These are phyloP conservation scores for Drechslerella coelobrocha DNA, from an alignment of 2,329 filamentous ascomycete genomes.

Conservation along the genomic window DNA sequence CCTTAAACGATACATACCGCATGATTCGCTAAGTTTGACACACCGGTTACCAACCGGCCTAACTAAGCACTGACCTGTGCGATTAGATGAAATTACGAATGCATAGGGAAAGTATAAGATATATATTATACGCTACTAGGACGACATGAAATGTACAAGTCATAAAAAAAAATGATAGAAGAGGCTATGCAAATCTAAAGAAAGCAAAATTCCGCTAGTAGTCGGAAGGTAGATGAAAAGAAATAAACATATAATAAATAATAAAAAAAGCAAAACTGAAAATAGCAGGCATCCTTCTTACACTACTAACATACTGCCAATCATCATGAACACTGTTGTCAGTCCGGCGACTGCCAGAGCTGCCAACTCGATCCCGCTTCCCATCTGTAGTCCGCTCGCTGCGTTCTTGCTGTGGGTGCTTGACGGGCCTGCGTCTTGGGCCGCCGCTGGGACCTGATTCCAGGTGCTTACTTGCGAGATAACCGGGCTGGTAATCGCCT, in stretches of 20 bases:
- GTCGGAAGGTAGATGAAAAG: not conserved
- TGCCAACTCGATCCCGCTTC: constrained; percentile 10
- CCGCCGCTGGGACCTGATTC: constrained; percentile 33
- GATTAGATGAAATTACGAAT: too few relatives aligned
- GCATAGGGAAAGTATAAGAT: not conserved
- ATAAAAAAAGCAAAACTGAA: constrained; percentile 2
- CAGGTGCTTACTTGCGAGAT: constrained; percentile 40
- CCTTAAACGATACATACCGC: too few relatives aligned
- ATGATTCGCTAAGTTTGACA: too few relatives aligned
- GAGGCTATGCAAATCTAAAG: constrained; percentile 7
- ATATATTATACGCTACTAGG: not conserved
- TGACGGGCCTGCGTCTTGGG: constrained; percentile 3
- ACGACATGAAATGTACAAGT: constrained; percentile 17
- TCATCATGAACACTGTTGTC: constrained; percentile 25
- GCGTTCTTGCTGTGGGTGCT: constrained; percentile 40
- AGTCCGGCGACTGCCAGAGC: constrained; percentile 24
- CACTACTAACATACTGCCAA: constrained; percentile 28
- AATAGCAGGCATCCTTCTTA: constrained; percentile 9
- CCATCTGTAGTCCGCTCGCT: constrained; percentile 21
- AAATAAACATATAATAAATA: too few relatives aligned
- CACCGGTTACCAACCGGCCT: too few relatives aligned
- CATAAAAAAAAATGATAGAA: not conserved
- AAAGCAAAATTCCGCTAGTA: constrained; percentile 1
- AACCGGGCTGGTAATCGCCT: constrained; percentile 29
- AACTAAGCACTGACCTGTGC: too few relatives aligned